Evolutionary conservation across 768 basidiomycete genomes (phyloP), one percentile per base, ranked within the genome.

Genomic region (Thelephora aurantiotincta): DNA sequence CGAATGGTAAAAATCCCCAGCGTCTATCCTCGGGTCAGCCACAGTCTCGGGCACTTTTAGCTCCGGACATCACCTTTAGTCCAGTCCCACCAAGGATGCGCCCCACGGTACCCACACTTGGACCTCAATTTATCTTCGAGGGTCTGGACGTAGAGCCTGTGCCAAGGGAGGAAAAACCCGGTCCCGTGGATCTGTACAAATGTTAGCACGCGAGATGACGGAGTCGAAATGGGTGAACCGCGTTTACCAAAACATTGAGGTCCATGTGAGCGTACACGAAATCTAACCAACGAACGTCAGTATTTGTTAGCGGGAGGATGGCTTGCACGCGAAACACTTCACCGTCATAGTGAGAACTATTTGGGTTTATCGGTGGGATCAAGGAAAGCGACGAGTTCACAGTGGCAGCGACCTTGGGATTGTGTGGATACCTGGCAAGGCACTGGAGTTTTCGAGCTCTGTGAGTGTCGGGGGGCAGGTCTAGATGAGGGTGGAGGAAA

Each of bases 71-170:
- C 12, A 57, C 60, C 60, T 18, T 51, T 50, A 7, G 54, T 57
- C 60, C 60, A 62, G 46, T 62, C 45, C 60, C 60, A 62, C 43
- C 59, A 62, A 0, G 60, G 60, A 13, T 51, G 49, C 1, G 46
- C 50, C 11, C 55, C 57, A 1, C 33, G 48, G 44, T 53, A 62
- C 3, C 56, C 55, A 42, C 60, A 62, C 18, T 46, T 51, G n/a
- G 35, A 18, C 35, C 49, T 55, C 41, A 62, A 54, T 6, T 54
- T 45, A 0, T 43, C 33, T 44, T 59, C 59, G 42, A 53, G 49
- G n/a, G 44, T 47, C 18, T 52, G 33, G 22, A 61, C 38, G 26
- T 52, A 59, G 48, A 52, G 57, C 6, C 60, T 55, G 49, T 62
- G 61, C 50, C 55, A 62, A 2, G 60, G 60, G 18, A 59, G 49